phyloP scores from a whole-genome alignment of 495 filamentous ascomycete genomes.

The Xylaria sp. region DNA sequence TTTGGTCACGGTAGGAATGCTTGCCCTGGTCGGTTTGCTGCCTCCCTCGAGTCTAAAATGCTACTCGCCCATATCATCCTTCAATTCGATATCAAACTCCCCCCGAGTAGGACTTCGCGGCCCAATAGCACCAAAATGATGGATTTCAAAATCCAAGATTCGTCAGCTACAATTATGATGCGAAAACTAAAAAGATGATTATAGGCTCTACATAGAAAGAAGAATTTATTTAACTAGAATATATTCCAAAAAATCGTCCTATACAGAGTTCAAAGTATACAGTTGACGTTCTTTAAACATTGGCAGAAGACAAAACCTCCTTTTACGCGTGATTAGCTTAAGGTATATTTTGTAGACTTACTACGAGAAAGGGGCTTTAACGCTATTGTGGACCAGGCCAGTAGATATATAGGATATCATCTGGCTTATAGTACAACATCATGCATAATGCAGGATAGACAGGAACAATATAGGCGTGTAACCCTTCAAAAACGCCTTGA shows the following conservation, averaged over 20 bases:
- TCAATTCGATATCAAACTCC: constrained; percentile 4
- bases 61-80: constrained; percentile 12
- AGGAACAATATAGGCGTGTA: neutral
- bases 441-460: neutral
- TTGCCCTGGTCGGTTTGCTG: neutral
- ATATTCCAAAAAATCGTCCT: neutral
- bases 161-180: neutral
- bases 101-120: neutral
- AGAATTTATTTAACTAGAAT: neutral
- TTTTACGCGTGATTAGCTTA: no score
- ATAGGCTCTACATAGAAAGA: neutral
- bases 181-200: neutral
- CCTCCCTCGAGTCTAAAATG: constrained; percentile 10
- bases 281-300: no score
- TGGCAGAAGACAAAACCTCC: no score
- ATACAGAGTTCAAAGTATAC: neutral
- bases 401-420: no score
- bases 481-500: neutral
- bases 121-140: constrained; percentile 1
- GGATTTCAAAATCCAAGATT: constrained; percentile 5
- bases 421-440: no score
- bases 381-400: no score
- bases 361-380: no score
- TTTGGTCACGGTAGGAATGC: neutral
- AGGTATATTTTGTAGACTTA: no score